A percentile compares a stretch with the other conserved stretches of the same genome.
Evolutionary conservation across 1,139 yeast genomes (phyloP).

Genomic region (Protomyces inouyei): DNA sequence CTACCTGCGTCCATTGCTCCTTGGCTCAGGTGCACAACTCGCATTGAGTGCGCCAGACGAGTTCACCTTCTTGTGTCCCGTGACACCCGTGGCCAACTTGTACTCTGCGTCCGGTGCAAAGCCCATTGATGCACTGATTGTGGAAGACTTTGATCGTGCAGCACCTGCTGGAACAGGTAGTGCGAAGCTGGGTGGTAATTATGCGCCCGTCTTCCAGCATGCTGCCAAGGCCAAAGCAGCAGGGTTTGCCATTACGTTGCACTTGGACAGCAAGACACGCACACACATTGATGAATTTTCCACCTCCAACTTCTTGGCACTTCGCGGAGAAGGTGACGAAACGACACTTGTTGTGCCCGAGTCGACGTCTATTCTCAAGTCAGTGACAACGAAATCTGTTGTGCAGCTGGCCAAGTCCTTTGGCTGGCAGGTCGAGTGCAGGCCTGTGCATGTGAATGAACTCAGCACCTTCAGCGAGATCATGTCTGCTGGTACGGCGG

Average conservation of each 20-base stretch:
- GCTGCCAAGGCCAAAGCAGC: conserved; percentile 21
- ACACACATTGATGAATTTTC: conserved; percentile 26
- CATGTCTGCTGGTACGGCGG: conserved; percentile 27
- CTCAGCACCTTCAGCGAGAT: conserved; percentile 19
- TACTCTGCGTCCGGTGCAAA: conserved; percentile 21
- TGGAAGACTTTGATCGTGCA: conserved; percentile 28
- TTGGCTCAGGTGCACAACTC: conserved; percentile 23
- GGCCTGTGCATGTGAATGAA: conserved; percentile 24
- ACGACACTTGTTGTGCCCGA: conserved; percentile 26
- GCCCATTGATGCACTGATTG: conserved; percentile 26
- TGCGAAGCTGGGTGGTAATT: conserved; percentile 26
- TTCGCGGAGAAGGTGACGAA: conserved; percentile 11
- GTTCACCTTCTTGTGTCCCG: conserved; percentile 18
- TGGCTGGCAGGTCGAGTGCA: conserved; percentile 26
- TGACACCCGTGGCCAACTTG: conserved; percentile 25
- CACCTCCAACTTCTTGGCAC: conserved; percentile 26
- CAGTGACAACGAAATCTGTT: conserved; percentile 28
- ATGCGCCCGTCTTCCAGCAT: conserved; percentile 25
- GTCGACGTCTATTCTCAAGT: conserved; percentile 26
- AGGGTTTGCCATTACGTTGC: conserved; percentile 25
- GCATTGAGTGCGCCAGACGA: conserved; percentile 23
- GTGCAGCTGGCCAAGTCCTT: conserved; percentile 23
- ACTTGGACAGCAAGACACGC: conserved; percentile 27
- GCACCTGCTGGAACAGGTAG: conserved; percentile 28
- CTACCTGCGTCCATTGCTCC: conserved; percentile 25